Percentiles rank a stretch among this genome's conserved stretches.
phyloP scores from a whole-genome alignment of 208 protist genomes.

The Leishmania tarentolae region DNA sequence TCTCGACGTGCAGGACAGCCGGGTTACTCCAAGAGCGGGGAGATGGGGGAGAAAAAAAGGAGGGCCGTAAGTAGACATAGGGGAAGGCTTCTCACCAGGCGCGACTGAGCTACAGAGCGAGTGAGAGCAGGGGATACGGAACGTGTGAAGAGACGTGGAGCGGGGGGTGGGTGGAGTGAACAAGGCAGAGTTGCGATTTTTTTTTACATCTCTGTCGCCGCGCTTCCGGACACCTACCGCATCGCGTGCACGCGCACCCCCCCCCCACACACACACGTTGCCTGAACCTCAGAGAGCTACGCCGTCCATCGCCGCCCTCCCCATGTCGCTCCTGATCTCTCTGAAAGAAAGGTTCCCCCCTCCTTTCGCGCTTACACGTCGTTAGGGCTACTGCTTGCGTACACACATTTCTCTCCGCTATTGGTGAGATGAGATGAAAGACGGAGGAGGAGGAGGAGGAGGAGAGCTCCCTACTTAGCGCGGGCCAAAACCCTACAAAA shows the following conservation, averaged over 20 bases:
- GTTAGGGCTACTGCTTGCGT: too few relatives aligned
- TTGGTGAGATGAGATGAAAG: too few relatives aligned
- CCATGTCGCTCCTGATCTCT: not conserved
- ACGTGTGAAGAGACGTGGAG: not conserved
- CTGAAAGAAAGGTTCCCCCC: not conserved
- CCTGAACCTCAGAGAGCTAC: not conserved
- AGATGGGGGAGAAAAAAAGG: not conserved
- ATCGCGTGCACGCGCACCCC: not conserved
- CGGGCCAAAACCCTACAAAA: not conserved
- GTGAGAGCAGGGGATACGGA: not conserved
- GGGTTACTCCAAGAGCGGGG: not conserved
- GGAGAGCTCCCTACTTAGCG: not conserved
- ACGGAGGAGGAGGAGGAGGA: too few relatives aligned
- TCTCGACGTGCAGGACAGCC: not conserved
- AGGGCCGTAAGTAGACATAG: not conserved
- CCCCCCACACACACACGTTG: not conserved
- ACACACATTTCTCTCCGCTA: too few relatives aligned
- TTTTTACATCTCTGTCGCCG: not conserved
- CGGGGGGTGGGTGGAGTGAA: not conserved
- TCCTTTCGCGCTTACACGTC: not conserved
- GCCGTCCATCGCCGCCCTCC: not conserved
- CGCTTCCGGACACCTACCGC: not conserved
- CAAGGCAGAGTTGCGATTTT: not conserved
- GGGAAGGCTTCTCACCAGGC: not conserved
- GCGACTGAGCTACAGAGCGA: not conserved